Percentiles rank a stretch among this genome's conserved stretches.
These are phyloP conservation scores for Aureobasidium subglaciale DNA, from an alignment of 2,329 filamentous ascomycete species.

Conservation along the genomic window DNA sequence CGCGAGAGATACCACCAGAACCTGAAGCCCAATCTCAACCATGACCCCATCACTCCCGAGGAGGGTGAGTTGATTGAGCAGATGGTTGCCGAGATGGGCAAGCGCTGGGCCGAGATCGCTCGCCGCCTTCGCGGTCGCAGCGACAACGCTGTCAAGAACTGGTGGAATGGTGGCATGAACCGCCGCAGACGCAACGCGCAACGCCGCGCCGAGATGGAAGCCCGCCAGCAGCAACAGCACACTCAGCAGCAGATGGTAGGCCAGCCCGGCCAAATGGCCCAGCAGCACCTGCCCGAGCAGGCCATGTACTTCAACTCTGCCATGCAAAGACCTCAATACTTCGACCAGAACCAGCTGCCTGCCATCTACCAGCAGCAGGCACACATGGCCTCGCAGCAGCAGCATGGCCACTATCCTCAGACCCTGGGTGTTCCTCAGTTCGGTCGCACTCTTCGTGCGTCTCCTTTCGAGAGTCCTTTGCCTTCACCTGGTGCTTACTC, in stretches of 20 bases:
- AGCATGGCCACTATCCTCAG: conserved; percentile 22
- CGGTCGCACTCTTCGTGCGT: conserved; percentile 22
- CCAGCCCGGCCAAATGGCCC: conserved; percentile 21
- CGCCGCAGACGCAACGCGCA: conserved; percentile 48
- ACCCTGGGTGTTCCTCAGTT: conserved; percentile 27
- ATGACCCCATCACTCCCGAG: conserved; percentile 73
- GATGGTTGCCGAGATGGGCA: conserved; percentile 70
- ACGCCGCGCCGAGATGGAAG: conserved; percentile 28
- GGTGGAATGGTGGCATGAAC: conserved; percentile 94
- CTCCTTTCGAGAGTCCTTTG: conserved; percentile 48
- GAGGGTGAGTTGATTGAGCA: conserved; percentile 66
- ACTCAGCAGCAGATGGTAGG: conserved; percentile 19
- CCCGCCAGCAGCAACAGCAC: conserved; percentile 21
- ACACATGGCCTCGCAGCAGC: conserved; percentile 14
- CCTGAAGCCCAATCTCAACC: conserved; percentile 72
- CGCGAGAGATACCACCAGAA: conserved; percentile 93
- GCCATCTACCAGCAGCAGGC: conserved; percentile 19
- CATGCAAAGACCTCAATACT: conserved; percentile 18
- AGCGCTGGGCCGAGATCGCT: conserved; percentile 90
- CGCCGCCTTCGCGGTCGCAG: conserved; percentile 74
- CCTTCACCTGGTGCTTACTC: conserved; percentile 58
- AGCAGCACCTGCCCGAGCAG: conserved; percentile 21
- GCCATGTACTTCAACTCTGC: conserved; percentile 19
- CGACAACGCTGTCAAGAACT: conserved; percentile 96
- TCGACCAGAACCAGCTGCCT: conserved; percentile 18